Evolutionary conservation across 768 basidiomycete genomes (phyloP), one percentile per base, ranked within the genome.

Genomic region (Cystobasidium tubakii): DNA sequence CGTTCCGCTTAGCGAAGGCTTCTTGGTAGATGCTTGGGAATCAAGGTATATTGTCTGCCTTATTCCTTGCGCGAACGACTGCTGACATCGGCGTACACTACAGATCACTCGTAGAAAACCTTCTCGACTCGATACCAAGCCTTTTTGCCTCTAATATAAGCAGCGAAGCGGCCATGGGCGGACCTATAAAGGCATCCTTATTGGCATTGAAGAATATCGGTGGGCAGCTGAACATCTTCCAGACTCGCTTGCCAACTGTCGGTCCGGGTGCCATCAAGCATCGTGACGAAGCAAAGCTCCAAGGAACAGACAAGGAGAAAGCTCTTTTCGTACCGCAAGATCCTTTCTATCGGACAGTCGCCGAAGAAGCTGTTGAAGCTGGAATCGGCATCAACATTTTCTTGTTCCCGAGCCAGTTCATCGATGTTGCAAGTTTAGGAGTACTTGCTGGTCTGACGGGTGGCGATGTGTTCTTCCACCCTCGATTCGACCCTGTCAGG

Each of bases 371-470:
- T 78, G 90, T 89, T 0, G 89, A 91, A 74, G 87, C 89, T 70
- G 96, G 96, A 25, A 86, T 98, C 31, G 94, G 92, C 0, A 88
- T 96, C 73, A 92, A 88, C 80, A 84, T 92, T 82, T 94, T 96
- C 82, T 83, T 97, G 25, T 90, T 90, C 31, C 90, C 90, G 73
- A 85, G 82, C 75, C 86, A 86, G 79, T 88, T 87, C 75, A 87
- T 91, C 77, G 96, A 98, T 81, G 83, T 97, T 1, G 95, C 88
- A 3, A 91, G 90, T 4, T 87, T 99, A 66, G 77, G 77, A 4
- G 78, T 77, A 1, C 84, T 93, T 6, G 80, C 89, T 0, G 87
- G 87, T 0, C 80, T 87, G 13, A 92, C 91, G 7, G 96, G 96
- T 17, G 96, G 96, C 23, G 91, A 93, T 73, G 78, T 95, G 0